These are phyloP conservation scores for Cyberlindnera japonica DNA, from an alignment of 805 yeast genomes.

Conservation along the genomic window DNA sequence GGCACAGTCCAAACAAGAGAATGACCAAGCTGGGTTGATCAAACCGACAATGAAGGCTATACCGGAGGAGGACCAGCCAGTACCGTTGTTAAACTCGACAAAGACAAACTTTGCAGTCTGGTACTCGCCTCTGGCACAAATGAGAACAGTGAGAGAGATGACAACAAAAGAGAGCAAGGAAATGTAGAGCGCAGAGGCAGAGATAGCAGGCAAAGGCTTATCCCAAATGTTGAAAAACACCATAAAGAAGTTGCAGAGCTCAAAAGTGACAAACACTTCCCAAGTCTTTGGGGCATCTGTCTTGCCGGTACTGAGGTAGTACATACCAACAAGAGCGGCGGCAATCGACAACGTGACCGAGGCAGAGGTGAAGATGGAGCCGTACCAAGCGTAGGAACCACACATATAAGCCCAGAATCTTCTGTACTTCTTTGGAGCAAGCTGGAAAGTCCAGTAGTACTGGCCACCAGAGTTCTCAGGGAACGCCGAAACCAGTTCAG, in stretches of 20 bases:
- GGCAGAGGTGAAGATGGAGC: conserved; percentile 59
- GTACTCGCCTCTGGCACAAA: conserved; percentile 49
- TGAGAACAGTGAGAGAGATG: conserved; percentile 51
- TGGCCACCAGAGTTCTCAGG: conserved; percentile 57
- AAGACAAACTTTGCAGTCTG: conserved; percentile 52
- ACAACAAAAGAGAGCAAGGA: conserved; percentile 50
- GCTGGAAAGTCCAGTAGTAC: conserved; percentile 53
- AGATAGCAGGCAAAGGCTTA: conserved; percentile 46
- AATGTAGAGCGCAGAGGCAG: conserved; percentile 46
- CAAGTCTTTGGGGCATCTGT: conserved; percentile 41
- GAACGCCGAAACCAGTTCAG: conserved; percentile 50
- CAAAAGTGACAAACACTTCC: conserved; percentile 52
- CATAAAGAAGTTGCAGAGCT: conserved; percentile 40
- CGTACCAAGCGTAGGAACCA: conserved; percentile 62
- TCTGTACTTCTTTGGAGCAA: conserved; percentile 42
- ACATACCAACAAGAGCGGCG: conserved; percentile 48
- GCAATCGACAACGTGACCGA: conserved; percentile 55
- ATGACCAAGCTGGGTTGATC: conserved; percentile 67
- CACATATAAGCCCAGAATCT: conserved; percentile 47
- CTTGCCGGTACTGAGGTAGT: conserved; percentile 32
- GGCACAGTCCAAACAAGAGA: conserved; percentile 65
- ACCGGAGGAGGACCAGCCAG: conserved; percentile 59
- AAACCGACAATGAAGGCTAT: conserved; percentile 69
- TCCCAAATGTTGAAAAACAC: conserved; percentile 50
- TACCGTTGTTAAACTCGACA: conserved; percentile 46